Conservation (phyloP, 139 green algal genomes). For the Asterochloris erici region DNA sequence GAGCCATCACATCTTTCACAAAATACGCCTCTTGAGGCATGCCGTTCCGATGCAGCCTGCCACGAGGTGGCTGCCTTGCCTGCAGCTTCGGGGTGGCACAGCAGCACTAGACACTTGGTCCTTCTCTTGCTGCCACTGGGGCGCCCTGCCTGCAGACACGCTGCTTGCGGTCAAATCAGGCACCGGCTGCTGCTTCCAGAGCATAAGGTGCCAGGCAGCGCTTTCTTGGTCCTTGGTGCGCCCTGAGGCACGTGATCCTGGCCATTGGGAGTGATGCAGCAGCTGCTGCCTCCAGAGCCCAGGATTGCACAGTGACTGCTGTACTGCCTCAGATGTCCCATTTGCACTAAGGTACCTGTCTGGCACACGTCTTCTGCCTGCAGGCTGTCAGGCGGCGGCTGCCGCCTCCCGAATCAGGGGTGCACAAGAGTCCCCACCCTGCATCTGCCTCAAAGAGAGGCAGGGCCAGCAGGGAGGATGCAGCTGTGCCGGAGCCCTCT, state of each 20-base stretch:
- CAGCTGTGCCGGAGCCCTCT: conserved; percentile 22
- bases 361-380: not conserved
- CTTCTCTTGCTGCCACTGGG: no score
- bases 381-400: conserved; percentile 48
- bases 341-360: not conserved
- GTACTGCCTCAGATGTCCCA: no score
- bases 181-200: not conserved
- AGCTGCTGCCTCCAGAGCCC: not conserved
- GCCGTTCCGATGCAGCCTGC: no score
- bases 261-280: not conserved
- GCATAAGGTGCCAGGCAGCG: no score
- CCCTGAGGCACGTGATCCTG: not conserved
- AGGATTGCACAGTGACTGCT: not conserved
- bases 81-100: no score
- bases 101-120: no score
- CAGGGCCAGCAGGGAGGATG: conserved; percentile 30
- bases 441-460: not conserved
- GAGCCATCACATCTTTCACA: no score
- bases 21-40: no score
- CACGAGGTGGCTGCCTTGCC: no score
- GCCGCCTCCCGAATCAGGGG: conserved; percentile 40
- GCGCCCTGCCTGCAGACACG: no score
- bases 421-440: not conserved
- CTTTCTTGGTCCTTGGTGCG: not conserved
- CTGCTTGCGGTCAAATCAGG: no score